These are phyloP conservation scores for Apiotrichum mycotoxinovorans DNA, from an alignment of 1,284 basidiomycete species.

Conservation along the genomic window DNA sequence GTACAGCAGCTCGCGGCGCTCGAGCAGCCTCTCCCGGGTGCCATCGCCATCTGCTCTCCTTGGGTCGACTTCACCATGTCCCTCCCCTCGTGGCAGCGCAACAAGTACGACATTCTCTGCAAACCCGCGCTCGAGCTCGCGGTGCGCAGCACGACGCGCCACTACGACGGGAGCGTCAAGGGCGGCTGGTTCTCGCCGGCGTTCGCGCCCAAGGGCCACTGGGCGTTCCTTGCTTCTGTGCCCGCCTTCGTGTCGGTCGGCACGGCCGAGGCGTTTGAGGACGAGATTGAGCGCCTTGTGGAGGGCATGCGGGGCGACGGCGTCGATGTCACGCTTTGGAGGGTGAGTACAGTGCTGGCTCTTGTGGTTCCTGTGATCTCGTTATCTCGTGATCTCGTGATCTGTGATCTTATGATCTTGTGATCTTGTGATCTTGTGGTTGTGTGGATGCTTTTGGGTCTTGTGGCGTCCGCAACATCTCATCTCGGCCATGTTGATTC, in stretches of 20 bases:
- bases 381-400: no score
- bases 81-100: slow-evolving; percentile 11
- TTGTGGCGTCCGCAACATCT: no score
- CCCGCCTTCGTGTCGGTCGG: slow-evolving; percentile 38
- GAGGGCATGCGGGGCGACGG: slow-evolving; percentile 34
- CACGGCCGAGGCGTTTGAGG: slow-evolving; percentile 34
- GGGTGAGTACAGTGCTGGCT: slow-evolving; percentile 1
- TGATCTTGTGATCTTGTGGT: no score
- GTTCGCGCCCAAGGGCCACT: slow-evolving; percentile 16
- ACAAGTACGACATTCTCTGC: slow-evolving; percentile 17
- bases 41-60: slow-evolving; percentile 58
- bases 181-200: slow-evolving; percentile 26
- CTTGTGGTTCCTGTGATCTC: no score
- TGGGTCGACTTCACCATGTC: slow-evolving; percentile 55
- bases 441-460: no score
- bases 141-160: slow-evolving; percentile 17
- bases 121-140: slow-evolving; percentile 2
- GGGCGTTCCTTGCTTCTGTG: slow-evolving; percentile 19
- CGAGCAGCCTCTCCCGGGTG: slow-evolving; percentile 50
- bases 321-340: slow-evolving; percentile 22
- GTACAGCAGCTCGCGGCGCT: slow-evolving; percentile 25
- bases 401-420: no score
- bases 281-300: slow-evolving; percentile 31
- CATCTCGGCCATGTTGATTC: no score
- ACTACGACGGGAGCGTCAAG: slow-evolving; percentile 13